These are phyloP conservation scores for Hymenochaete sp. DNA, from an alignment of 1,284 basidiomycete species.

Conservation along the genomic window DNA sequence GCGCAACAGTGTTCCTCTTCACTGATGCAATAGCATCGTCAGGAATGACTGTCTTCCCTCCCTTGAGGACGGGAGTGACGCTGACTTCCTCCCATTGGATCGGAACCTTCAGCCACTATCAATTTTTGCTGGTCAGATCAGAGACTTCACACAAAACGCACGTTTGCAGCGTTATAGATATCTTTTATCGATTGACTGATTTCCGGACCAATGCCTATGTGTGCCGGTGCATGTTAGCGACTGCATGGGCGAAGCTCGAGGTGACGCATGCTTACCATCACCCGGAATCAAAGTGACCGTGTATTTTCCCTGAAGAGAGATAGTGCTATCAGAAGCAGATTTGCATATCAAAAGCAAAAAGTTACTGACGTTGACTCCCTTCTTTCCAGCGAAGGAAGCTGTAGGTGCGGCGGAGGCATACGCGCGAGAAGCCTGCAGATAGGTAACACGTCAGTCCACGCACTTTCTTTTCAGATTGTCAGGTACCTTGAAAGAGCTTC, in stretches of 20 bases:
- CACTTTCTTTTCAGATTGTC: not conserved
- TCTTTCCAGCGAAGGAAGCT: conserved; percentile 81
- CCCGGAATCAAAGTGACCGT: conserved; percentile 89
- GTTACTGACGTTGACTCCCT: conserved; percentile 68
- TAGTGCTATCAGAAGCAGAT: conserved; percentile 1
- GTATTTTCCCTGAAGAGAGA: conserved; percentile 77
- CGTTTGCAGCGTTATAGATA: conserved; percentile 86
- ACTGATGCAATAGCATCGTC: conserved; percentile 87
- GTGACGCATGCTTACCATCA: conserved; percentile 53
- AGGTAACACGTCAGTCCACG: not conserved
- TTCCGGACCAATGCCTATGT: conserved; percentile 94
- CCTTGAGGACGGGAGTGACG: conserved; percentile 89
- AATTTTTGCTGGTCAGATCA: too few relatives aligned
- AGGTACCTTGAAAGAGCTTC: conserved; percentile 14
- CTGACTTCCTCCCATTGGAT: conserved; percentile 99
- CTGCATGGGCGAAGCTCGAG: not conserved
- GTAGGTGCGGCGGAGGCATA: conserved; percentile 69
- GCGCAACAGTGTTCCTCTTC: conserved; percentile 94
- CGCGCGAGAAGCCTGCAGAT: conserved; percentile 41
- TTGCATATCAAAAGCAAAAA: conserved; percentile 2
- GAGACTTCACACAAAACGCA: conserved; percentile 27
- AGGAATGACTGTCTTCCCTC: conserved; percentile 96
- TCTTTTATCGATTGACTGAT: conserved; percentile 93
- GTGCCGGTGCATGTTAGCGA: conserved; percentile 19
- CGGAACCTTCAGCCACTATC: conserved; percentile 86